Base-by-base conservation (phyloP, 306 rosid species). In the Dalbergia cochinchinensis region DNA sequence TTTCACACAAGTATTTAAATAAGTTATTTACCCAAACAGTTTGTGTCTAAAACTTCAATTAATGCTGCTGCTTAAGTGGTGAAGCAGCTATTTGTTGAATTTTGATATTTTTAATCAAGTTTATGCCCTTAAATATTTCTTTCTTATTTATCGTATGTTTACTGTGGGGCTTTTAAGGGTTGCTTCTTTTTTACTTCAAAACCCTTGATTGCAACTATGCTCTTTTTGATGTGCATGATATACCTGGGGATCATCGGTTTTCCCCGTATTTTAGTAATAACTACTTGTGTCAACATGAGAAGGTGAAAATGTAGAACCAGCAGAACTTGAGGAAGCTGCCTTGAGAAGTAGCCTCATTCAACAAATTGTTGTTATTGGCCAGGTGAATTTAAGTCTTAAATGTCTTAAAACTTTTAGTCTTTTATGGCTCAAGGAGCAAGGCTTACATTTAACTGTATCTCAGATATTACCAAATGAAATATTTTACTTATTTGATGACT, bases 221-320 rank as follows among this genome's bases (percentile, higher is more conserved):
- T 26, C 65, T 82, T 53, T 62, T 37, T 67, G 39, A n/a, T 75
- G 67, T 75, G 67, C 57, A 64, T 13, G 72, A 37, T 53, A 63
- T 67, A 19, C 31, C 31, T 18, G 48, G 22, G 62, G 26, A 54
- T 60, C 26, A 35, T 55, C 42, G 14, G 9, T 58, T 58, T 69
- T 5, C n/a, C 47, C 74, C 73, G 13, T 50, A 50, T 57, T 54
- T 67, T 35, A 48, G 9, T 71, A 65, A 57, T 83, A 62, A 75
- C 73, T 8, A n/a, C 58, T 42, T 83, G 58, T 83, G 80, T 84
- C 68, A 74, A 69, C 58, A 50, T 68, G 75, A 71, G 82, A 62
- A 94, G 99, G 99, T 54, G 99, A 94, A 89, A 94, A 94, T 80
- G 94, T 92, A 69, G 99, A 94, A 82, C 99, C 99, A 0, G 87